Base-by-base conservation (phyloP, 2,329 filamentous ascomycete genomes). In the Whalleya microplaca region DNA sequence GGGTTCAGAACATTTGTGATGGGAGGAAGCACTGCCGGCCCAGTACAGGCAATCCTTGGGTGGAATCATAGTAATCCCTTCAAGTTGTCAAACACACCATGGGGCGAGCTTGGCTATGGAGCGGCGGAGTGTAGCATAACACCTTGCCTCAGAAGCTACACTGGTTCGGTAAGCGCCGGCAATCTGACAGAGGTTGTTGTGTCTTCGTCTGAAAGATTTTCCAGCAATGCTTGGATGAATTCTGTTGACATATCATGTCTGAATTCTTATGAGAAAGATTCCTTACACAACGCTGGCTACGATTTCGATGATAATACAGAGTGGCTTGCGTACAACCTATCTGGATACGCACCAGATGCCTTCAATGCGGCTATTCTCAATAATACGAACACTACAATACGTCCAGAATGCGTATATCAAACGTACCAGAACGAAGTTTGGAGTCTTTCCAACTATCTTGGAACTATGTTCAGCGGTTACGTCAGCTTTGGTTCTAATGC, bases 361-460 rank as follows among this genome's bases (percentile, higher is more conserved):
- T 55, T 51, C 47, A 51, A 55, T 37, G 47, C 53, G 18, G 46
- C 53, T 5, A 37, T 51, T 16, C 32, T 55, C 14, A 55, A 56
- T 41, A n/a, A 9, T 0, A 53, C 49, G 2, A 44, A 32, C 2
- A 51, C 48, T 5, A 48, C 44, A 3, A 37, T 54, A 41, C 51
- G 55, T 27, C 44, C 51, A 19, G 55, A 54, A 21, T 58, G 51
- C 29, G 45, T 58, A n/a, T 58, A 58, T 45, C 55, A 51, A 20
- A 21, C 48, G 5, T 12, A 10, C 3, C 8, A 18, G 3, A 8
- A 10, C 40, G 19, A 58, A 18, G 3, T 43, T 4, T 21, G 5
- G 2, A 51, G 29, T 41, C 44, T 58, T 3, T 8, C 7, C 23
- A 2, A 5, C 4, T 58, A 48, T 32, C 46, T 58, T 20, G 5